Percentiles rank a stretch among this genome's conserved stretches.
Conservation (phyloP, 1,284 basidiomycete genomes). For the Acaromyces ingoldii region DNA sequence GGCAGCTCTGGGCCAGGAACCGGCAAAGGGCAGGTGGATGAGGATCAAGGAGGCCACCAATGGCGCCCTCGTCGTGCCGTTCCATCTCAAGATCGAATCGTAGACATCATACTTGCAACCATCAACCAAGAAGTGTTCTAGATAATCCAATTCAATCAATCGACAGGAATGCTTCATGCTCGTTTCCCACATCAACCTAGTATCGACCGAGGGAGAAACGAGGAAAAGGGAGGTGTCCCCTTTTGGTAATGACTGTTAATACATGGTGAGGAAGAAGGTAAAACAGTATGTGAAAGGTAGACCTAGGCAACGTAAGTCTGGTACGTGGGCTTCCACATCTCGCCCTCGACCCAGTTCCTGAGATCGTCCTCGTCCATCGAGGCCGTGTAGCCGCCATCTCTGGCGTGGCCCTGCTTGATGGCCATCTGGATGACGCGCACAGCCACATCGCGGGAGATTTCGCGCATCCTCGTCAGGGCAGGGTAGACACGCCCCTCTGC, state of each 20-base stretch:
- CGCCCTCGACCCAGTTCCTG: slow-evolving; percentile 34
- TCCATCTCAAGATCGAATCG: too few species aligned
- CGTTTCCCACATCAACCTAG: too few species aligned
- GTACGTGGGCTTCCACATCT: slow-evolving; percentile 47
- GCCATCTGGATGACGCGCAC: slow-evolving; percentile 40
- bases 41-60: slow-evolving; percentile 69
- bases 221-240: too few species aligned
- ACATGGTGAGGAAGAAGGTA: too few species aligned
- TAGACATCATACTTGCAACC: too few species aligned
- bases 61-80: slow-evolving; percentile 62
- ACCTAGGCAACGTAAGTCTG: too few species aligned
- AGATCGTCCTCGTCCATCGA: slow-evolving; percentile 37
- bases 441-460: slow-evolving; percentile 42
- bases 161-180: too few species aligned
- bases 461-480: slow-evolving; percentile 36
- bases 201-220: too few species aligned
- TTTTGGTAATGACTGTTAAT: too few species aligned
- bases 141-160: too few species aligned
- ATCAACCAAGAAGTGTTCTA: too few species aligned
- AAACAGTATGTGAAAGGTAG: too few species aligned
- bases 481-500: slow-evolving; percentile 51
- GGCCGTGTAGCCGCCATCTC: slow-evolving; percentile 43
- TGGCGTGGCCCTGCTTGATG: slow-evolving; percentile 38
- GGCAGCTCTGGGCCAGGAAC: slow-evolving; percentile 79
- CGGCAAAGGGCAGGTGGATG: slow-evolving; percentile 82